Evolutionary conservation across 805 yeast species (phyloP).

Genomic region (Candida tibetensis): DNA sequence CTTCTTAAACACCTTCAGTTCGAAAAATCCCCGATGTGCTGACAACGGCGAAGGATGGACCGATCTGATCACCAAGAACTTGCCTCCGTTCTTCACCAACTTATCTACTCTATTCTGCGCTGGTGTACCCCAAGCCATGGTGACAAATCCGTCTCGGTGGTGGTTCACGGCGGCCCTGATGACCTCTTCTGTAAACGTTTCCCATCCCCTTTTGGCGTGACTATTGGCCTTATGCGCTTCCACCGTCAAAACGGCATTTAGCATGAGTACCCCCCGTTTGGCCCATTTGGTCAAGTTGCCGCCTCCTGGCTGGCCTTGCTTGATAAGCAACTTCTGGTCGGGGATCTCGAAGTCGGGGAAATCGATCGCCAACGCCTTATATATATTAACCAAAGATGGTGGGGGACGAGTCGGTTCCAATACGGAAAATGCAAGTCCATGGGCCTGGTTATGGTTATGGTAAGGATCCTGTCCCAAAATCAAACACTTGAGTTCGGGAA

Average conservation of each 20-base stretch:
- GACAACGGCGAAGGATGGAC: slow-evolving; percentile 97
- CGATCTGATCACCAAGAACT: slow-evolving; percentile 56
- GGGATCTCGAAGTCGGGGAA: slow-evolving; percentile 71
- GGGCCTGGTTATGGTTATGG: slow-evolving; percentile 91
- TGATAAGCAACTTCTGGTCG: slow-evolving; percentile 23
- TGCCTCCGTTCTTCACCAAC: slow-evolving; percentile 22
- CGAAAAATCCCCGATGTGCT: slow-evolving; percentile 82
- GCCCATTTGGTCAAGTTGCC: slow-evolving; percentile 87
- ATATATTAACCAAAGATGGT: slow-evolving; percentile 86
- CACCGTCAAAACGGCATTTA: slow-evolving; percentile 88
- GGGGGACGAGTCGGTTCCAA: slow-evolving; percentile 73
- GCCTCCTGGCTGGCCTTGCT: slow-evolving; percentile 37
- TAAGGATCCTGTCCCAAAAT: slow-evolving; percentile 96
- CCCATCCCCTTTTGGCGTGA: slow-evolving; percentile 92
- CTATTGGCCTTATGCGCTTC: slow-evolving; percentile 92
- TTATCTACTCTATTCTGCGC: slow-evolving; percentile 53
- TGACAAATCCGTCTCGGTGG: slow-evolving; percentile 58
- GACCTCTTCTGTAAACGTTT: slow-evolving; percentile 74
- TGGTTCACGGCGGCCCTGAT: slow-evolving; percentile 51
- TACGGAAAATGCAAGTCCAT: slow-evolving; percentile 93
- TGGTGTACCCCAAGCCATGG: slow-evolving; percentile 81
- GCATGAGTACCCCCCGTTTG: slow-evolving; percentile 75
- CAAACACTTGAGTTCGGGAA: slow-evolving; percentile 68
- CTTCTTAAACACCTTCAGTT: slow-evolving; percentile 65
- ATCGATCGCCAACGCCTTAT: slow-evolving; percentile 62